Evolutionary conservation across 176 grass and related monocot genomes (phyloP).

Genomic region (Ensete ventricosum): DNA sequence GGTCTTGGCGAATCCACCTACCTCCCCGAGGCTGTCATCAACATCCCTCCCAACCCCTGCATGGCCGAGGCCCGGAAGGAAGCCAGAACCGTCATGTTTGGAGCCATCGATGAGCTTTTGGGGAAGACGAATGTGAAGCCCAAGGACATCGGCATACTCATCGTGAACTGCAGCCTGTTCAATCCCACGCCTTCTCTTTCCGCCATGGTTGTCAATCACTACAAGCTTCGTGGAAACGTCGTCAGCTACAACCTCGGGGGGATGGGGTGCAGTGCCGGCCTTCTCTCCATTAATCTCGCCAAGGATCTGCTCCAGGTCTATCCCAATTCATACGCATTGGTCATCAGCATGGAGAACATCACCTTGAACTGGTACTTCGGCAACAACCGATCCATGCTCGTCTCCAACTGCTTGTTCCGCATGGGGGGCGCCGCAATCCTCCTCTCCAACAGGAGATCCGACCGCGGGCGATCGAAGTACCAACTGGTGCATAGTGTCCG

Average conservation of each 20-base stretch:
- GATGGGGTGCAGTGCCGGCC: slow-evolving; percentile 7
- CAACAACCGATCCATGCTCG: slow-evolving; percentile 12
- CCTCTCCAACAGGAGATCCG: slow-evolving; percentile 10
- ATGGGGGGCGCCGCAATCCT: slow-evolving; percentile 6
- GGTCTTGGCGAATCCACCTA: slow-evolving; percentile 8
- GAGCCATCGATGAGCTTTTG: slow-evolving; percentile 6
- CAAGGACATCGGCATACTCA: slow-evolving; percentile 4
- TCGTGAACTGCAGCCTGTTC: slow-evolving; percentile 10
- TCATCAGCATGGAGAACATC: slow-evolving; percentile 15
- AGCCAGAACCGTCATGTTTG: slow-evolving; percentile 8
- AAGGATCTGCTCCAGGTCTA: slow-evolving; percentile 9
- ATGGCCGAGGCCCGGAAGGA: slow-evolving; percentile 7
- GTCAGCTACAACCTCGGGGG: slow-evolving; percentile 7
- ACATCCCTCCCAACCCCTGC: neutral
- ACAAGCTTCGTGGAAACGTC: slow-evolving; percentile 11
- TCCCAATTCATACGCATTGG: slow-evolving; percentile 1
- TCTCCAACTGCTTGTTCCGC: slow-evolving; percentile 14
- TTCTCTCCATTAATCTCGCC: slow-evolving; percentile 3
- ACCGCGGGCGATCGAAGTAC: neutral
- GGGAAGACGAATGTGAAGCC: slow-evolving; percentile 12
- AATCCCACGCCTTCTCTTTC: slow-evolving; percentile 13
- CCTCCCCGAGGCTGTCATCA: slow-evolving; percentile 2
- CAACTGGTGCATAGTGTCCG: slow-evolving; percentile 1
- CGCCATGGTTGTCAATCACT: slow-evolving; percentile 11
- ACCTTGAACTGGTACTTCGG: slow-evolving; percentile 13